Base-by-base conservation (phyloP, 2,329 filamentous ascomycete species). In the Colletotrichum liriopes region DNA sequence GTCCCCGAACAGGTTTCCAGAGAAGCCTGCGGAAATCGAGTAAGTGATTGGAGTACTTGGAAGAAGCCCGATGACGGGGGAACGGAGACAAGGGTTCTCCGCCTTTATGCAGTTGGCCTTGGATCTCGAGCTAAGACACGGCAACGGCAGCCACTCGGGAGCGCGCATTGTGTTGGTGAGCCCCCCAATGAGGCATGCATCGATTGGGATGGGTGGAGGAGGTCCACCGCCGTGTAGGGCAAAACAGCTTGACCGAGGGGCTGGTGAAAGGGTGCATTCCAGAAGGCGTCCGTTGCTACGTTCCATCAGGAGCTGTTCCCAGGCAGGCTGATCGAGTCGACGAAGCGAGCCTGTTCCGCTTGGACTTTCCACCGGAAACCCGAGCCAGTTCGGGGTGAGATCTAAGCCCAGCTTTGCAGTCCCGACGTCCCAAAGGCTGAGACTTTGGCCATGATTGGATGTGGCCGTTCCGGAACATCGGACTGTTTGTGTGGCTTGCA, bases 61-160 rank as follows among this genome's bases (percentile, higher is more conserved):
- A 26, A 43, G 35, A 49, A 56, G 35, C 20, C 29, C 39, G 39
- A 29, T 49, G 41, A 47, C 26, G 29, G 29, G 47, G 23, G 55
- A n/a, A 20, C 8, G 1, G 32, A 47, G 65, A 35, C 23, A 47
- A 69, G 65, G 65, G 60, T 72, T 72, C 70, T 61, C 70, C 60
- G 70, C 52, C 60, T 59, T 69, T 5, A 55, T 72, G 69, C 69
- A 69, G 45, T 26, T 39, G 52, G 5, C 18, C 12, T 26, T 49
- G 58, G 43, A 63, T 71, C 58, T 59, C n/a, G 16, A 26, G 69
- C 32, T 47, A 55, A 51, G 59, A 41, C 39, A 47, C 69, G 59
- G 65, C 37, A 64, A 32, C 43, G 58, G 51, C 69, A 68, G 35
- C 59, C 59, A 63, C 64, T 67, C 41, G 59, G 54, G 59, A 51